phyloP scores from a whole-genome alignment of 768 basidiomycete genomes.

The Tylopilus rubrobrunneus region DNA sequence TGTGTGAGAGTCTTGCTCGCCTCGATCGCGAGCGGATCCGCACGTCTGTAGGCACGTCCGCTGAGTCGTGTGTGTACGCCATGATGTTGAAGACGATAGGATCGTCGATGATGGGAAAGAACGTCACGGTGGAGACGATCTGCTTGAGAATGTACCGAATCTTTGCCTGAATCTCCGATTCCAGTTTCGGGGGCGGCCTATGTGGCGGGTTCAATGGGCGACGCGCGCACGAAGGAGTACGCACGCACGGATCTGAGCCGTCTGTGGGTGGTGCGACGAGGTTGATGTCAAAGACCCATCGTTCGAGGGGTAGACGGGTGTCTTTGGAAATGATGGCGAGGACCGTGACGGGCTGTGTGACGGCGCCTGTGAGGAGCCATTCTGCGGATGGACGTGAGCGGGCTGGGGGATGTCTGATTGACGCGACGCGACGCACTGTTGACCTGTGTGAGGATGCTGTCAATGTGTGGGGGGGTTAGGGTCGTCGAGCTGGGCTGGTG shows the following conservation, averaged over 20 bases:
- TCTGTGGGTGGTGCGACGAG: conserved; percentile 64
- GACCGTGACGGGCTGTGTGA: conserved; percentile 75
- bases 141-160: conserved; percentile 98
- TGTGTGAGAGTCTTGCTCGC: conserved; percentile 82
- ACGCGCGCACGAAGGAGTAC: neutral
- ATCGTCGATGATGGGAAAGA: conserved; percentile 92
- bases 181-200: conserved; percentile 62
- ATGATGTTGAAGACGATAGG: conserved; percentile 97
- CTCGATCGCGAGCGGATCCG: conserved; percentile 89
- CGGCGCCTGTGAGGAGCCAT: conserved; percentile 90
- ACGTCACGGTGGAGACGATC: conserved; percentile 95
- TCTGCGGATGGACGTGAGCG: conserved; percentile 42
- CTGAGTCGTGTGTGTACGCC: conserved; percentile 89
- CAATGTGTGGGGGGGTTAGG: neutral
- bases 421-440: conserved; percentile 57
- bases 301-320: conserved; percentile 83
- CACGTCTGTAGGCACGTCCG: conserved; percentile 86
- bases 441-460: conserved; percentile 88
- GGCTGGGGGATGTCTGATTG: neutral
- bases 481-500: neutral
- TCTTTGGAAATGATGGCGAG: conserved; percentile 96
- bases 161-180: conserved; percentile 92
- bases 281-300: conserved; percentile 98
- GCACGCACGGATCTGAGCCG: conserved; percentile 46
- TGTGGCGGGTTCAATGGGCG: neutral